A percentile compares a stretch with the other conserved stretches of the same genome.
Evolutionary conservation across 2,329 filamentous ascomycete species (phyloP).

Genomic region (Arthrobotrys conoides): DNA sequence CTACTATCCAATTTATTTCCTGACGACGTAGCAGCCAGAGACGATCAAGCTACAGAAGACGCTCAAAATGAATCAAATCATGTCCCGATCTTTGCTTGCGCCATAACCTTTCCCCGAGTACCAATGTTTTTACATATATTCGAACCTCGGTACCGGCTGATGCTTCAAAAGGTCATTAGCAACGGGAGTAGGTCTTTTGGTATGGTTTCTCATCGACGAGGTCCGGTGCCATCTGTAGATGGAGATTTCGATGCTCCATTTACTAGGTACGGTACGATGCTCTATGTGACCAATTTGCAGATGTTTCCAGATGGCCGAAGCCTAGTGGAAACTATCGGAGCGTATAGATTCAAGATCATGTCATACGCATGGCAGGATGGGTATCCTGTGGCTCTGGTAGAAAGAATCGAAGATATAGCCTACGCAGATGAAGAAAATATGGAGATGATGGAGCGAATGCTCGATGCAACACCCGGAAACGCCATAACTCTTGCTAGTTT

Average conservation of each 20-base stretch:
- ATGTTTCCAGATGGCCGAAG: constrained; percentile 84
- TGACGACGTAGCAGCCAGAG: constrained; percentile 74
- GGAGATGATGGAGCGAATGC: constrained; percentile 77
- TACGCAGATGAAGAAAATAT: constrained; percentile 83
- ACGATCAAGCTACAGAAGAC: constrained; percentile 68
- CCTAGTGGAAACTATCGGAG: constrained; percentile 81
- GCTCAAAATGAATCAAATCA: constrained; percentile 72
- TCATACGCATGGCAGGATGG: constrained; percentile 78
- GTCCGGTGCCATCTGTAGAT: constrained; percentile 74
- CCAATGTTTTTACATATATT: constrained; percentile 92
- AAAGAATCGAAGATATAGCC: constrained; percentile 85
- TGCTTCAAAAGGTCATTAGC: constrained; percentile 84
- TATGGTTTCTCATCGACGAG: constrained; percentile 74
- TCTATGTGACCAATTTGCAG: constrained; percentile 81
- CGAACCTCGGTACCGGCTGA: constrained; percentile 89
- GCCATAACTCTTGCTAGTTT: constrained; percentile 46
- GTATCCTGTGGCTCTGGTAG: constrained; percentile 81
- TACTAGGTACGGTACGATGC: constrained; percentile 81
- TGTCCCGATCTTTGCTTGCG: constrained; percentile 84
- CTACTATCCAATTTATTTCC: constrained; percentile 80
- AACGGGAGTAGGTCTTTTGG: constrained; percentile 81
- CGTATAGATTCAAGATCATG: constrained; percentile 81
- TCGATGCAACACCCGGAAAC: not conserved
- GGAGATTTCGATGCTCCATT: constrained; percentile 72
- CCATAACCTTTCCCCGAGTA: constrained; percentile 84